Evolutionary conservation across 148 eudicot genomes (phyloP), one percentile per base, ranked within the genome.

Genomic region (Silene latifolia): DNA sequence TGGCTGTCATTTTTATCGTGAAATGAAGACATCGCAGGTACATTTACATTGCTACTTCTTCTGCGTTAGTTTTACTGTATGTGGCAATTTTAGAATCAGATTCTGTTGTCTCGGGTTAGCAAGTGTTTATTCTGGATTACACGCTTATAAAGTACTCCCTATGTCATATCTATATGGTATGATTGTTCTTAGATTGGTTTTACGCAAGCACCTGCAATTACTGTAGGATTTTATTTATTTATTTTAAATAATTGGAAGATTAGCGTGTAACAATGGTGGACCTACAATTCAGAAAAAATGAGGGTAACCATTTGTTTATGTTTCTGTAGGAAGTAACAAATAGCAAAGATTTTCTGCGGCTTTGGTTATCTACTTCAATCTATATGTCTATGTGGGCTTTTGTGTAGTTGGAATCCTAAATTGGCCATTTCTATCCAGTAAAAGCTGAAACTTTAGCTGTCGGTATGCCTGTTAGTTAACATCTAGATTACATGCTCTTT

Each of bases 21-120:
- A 84, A 79, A 86, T 86, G 85, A 86, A 83, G 87, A 88, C 79
- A 66, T 68, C 76, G 21, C 89, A 82, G 87, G 87, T 86, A 72
- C 44, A 67, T 39, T 44, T 35, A 61, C 59, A 14, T 76, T 60
- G 56, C 73, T 39, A 21, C 60, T 35, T 17, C 25, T 44, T 78
- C 21, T 67, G 32, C 21, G 39, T 47, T 59, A 64, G 23, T 2
- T 44, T 35, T 51, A 13, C 12, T 23, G 35, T n/a, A 53, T 51
- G 24, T 20, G 14, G 6, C n/a, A 12, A 12, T 35, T 2, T 47
- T 69, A 20, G 24, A 12, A 10, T 21, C n/a, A 51, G 47, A 0
- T 60, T 44, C 5, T 8, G n/a, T 20, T 47, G 5, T 35, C 60
- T 67, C 18, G 18, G 20, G 60, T 18, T 29, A 27, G 67, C 24